Percentiles rank a stretch among this genome's conserved stretches.
Evolutionary conservation across 306 rosid species (phyloP).

Genomic region (Prunus mume): DNA sequence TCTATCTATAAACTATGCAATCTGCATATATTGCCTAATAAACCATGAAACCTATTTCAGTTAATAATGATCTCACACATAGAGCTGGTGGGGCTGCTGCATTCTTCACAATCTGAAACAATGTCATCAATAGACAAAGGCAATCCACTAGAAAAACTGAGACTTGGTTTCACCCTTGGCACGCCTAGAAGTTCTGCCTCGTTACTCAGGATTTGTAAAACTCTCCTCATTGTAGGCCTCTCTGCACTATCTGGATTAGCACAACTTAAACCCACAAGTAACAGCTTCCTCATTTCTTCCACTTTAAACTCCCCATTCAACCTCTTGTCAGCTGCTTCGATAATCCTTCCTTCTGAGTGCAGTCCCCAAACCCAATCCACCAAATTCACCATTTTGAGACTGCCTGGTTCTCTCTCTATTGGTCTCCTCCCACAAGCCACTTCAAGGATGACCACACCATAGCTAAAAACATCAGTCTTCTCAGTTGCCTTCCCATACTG

Average conservation of each 20-base stretch:
- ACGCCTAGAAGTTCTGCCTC: constrained; percentile 36
- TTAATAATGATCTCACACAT: constrained; percentile 37
- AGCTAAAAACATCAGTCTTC: constrained; percentile 74
- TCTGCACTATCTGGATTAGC: constrained; percentile 46
- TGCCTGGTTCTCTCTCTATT: constrained; percentile 34
- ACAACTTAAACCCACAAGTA: constrained; percentile 50
- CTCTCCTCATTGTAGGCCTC: constrained; percentile 57
- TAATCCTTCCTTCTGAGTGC: constrained; percentile 43
- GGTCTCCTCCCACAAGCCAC: constrained; percentile 66
- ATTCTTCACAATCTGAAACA: constrained; percentile 49
- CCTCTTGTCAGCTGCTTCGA: constrained; percentile 49
- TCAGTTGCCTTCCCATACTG: constrained; percentile 83
- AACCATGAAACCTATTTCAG: constrained; percentile 5
- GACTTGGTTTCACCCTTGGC: constrained; percentile 46
- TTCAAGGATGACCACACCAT: constrained; percentile 62
- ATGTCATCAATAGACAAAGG: constrained; percentile 56
- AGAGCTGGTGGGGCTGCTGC: neutral
- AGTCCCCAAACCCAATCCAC: constrained; percentile 63
- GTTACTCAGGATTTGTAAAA: constrained; percentile 40
- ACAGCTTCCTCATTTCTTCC: constrained; percentile 47
- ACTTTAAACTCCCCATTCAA: constrained; percentile 43
- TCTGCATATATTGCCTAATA: neutral
- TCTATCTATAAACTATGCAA: neutral
- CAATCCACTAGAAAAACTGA: constrained; percentile 46
- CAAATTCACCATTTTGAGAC: constrained; percentile 45